A percentile compares a stretch with the other conserved stretches of the same genome.
phyloP scores from a whole-genome alignment of 1,284 basidiomycete species.

The Papiliotrema laurentii region DNA sequence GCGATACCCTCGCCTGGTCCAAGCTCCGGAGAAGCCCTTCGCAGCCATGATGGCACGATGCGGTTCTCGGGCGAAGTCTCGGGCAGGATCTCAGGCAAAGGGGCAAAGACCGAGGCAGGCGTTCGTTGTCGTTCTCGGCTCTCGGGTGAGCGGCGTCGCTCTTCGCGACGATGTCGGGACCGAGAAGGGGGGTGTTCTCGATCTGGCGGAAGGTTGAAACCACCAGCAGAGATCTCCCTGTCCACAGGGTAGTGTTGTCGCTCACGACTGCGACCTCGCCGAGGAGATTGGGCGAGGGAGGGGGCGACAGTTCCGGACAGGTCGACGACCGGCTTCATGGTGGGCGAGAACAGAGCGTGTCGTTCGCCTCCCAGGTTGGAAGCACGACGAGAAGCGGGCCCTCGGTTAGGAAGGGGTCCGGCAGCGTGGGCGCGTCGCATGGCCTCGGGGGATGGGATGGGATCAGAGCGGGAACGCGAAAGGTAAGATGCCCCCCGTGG shows the following conservation, averaged over 20 bases:
- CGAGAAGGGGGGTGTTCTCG: constrained; percentile 38
- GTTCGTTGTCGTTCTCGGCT: constrained; percentile 5
- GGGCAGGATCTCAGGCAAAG: constrained; percentile 20
- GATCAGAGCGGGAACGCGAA: constrained; percentile 41
- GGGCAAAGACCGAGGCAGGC: constrained; percentile 6
- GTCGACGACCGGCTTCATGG: no score
- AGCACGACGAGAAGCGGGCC: not conserved
- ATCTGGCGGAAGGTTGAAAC: constrained; percentile 32
- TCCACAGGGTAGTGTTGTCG: constrained; percentile 20
- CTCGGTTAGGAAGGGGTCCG: constrained; percentile 10
- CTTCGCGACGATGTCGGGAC: constrained; percentile 24
- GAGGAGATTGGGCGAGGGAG: constrained; percentile 6
- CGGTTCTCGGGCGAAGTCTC: no score
- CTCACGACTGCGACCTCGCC: constrained; percentile 35
- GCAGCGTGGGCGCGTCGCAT: not conserved
- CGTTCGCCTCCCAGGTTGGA: not conserved
- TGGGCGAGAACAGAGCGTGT: not conserved
- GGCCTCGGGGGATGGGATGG: constrained; percentile 21
- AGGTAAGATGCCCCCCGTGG: constrained; percentile 24
- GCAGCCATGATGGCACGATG: constrained; percentile 27
- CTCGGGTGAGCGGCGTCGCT: constrained; percentile 3
- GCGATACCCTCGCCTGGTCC: constrained; percentile 7
- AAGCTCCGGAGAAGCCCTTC: constrained; percentile 5
- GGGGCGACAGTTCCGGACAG: no score
- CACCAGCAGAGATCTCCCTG: constrained; percentile 12